Evolutionary conservation across 2,329 filamentous ascomycete species (phyloP), one percentile per base, ranked within the genome.

Genomic region (Pseudogymnoascus sp.): DNA sequence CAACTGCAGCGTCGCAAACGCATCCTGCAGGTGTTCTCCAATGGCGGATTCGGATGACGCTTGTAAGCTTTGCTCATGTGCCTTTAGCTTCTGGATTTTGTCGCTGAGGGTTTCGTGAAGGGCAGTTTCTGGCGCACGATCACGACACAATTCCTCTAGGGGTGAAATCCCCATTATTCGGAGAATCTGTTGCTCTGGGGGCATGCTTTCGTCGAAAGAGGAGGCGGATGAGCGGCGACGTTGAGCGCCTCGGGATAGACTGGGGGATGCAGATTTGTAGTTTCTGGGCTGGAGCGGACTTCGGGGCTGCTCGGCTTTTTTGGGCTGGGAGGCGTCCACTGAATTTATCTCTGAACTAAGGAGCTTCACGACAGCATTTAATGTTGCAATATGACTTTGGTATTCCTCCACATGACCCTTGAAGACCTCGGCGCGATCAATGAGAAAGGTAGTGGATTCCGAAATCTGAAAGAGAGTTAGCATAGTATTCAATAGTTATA

Each of bases 401-500:
- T 76, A 72, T 2, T 74, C 73, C 55, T 77, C 73, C 2, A 79
- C 68, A 23, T 76, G 74, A 2, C 71, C 65, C 2, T 73, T 69
- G 2, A 82, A 71, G 1, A 73, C 70, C 9, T 72, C 68, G 4
- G 77, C 73, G n/a, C 77, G 76, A 33, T 77, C 75, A 2, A 80
- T 70, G 0, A 84, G 71, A 61, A 80, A 77, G 58, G 76, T 72
- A 1, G 84, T 71, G 61, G 80, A 83, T 18, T 78, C 73, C 34
- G 77, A 72, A 18, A 82, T 76, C 80, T 83, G 59, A 1, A 13
- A 7, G n/a, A 9, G 15, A 5, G 23, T 63, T 59, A 63, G 58
- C 8, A 48, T 26, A 33, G 18, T 12, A 45, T 1, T 19, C 1
- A 19, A 8, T 23, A 9, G 5, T 5, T 21, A 12, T 5, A 41